Conservation (phyloP, 2,329 filamentous ascomycete genomes). For the Pseudogymnoascus sp. region DNA sequence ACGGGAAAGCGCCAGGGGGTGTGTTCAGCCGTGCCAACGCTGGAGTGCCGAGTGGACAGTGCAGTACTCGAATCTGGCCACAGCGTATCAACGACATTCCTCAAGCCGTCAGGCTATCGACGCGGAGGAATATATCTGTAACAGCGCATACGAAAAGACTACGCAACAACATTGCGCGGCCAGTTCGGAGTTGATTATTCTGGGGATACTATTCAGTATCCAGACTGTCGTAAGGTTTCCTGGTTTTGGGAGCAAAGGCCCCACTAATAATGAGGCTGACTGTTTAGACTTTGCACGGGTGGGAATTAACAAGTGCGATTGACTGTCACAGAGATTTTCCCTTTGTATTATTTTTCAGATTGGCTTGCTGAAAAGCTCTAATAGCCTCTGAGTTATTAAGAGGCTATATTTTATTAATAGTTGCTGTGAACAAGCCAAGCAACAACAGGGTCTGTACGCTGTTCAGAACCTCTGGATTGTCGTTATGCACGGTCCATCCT, state of each 20-base stretch:
- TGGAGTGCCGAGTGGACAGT: conserved; percentile 8
- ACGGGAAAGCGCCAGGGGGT: conserved; percentile 13
- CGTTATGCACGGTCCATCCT: background rate
- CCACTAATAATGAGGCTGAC: conserved; percentile 7
- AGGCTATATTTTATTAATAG: background rate
- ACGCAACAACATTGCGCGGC: conserved; percentile 6
- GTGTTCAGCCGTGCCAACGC: conserved; percentile 19
- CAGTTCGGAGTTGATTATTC: conserved; percentile 6
- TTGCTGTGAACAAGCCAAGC: background rate
- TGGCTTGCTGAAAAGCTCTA: background rate
- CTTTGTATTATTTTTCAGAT: background rate
- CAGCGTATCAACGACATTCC: conserved; percentile 6
- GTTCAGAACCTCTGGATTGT: background rate
- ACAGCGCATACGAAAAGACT: conserved; percentile 1
- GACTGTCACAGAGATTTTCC: background rate
- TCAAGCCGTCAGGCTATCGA: conserved; percentile 3
- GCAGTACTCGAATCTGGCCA: conserved; percentile 1
- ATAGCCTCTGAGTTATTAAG: background rate
- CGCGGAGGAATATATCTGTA: conserved; percentile 1
- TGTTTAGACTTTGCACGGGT: background rate
- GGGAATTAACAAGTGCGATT: background rate
- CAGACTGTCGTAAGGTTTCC: background rate
- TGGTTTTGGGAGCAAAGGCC: background rate
- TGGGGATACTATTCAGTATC: background rate
- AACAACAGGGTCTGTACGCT: background rate